A percentile compares a stretch with the other conserved stretches of the same genome.
phyloP scores from a whole-genome alignment of 495 filamentous ascomycete species.

The Cercophora scortea region DNA sequence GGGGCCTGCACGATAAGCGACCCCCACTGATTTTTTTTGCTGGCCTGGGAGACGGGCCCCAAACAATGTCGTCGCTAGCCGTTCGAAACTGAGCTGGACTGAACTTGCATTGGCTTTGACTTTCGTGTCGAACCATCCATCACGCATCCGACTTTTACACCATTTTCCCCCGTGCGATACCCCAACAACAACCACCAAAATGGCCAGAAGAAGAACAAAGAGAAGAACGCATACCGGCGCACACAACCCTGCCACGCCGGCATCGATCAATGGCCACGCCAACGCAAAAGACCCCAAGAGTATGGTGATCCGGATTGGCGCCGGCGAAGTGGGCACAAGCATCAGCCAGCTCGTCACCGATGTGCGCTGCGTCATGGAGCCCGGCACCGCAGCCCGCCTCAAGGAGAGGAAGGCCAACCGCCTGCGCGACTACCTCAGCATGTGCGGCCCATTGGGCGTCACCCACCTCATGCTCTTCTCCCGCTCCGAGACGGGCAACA shows the following conservation, averaged over 20 bases:
- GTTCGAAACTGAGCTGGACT: no score
- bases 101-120: not conserved
- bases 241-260: conserved; percentile 43
- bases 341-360: conserved; percentile 88
- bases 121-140: not conserved
- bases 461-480: conserved; percentile 94
- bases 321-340: conserved; percentile 84
- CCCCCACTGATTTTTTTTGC: conserved; percentile 23
- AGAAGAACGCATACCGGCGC: conserved; percentile 79
- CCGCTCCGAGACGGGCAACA: conserved; percentile 79
- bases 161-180: not conserved
- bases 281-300: conserved; percentile 69
- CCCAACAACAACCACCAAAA: conserved; percentile 27
- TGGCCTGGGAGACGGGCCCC: not conserved
- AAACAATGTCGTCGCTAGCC: no score
- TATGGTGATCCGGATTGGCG: conserved; percentile 97
- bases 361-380: conserved; percentile 90
- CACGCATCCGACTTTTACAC: conserved; percentile 1
- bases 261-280: conserved; percentile 29
- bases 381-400: conserved; percentile 79
- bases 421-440: conserved; percentile 85
- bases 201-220: conserved; percentile 79
- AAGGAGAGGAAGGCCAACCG: conserved; percentile 86
- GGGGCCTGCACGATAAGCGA: conserved; percentile 20
- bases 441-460: conserved; percentile 92